A percentile compares a stretch with the other conserved stretches of the same genome.
These are phyloP conservation scores for Annulohypoxylon moriforme DNA, from an alignment of 495 filamentous ascomycete species.

Conservation along the genomic window DNA sequence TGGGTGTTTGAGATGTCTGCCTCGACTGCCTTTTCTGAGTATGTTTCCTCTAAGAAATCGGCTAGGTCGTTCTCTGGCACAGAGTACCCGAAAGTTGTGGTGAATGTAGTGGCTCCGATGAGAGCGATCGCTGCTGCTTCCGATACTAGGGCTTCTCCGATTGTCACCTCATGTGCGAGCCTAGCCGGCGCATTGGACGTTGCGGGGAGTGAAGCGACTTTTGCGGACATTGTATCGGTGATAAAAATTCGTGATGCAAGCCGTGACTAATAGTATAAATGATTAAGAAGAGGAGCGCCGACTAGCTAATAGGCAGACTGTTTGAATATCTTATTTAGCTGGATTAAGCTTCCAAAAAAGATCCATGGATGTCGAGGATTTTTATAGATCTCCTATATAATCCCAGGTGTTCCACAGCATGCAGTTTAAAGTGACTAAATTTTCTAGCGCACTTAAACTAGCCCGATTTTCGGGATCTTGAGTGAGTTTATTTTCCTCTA, in stretches of 20 bases:
- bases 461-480: slow-evolving; percentile 8
- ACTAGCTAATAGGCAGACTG: neutral
- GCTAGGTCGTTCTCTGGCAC: slow-evolving; percentile 49
- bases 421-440: neutral
- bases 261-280: neutral
- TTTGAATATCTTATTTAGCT: neutral
- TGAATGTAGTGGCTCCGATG: slow-evolving; percentile 52
- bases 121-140: slow-evolving; percentile 50
- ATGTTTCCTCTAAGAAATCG: slow-evolving; percentile 47
- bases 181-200: slow-evolving; percentile 3
- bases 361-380: neutral
- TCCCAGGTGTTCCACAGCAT: too few species aligned
- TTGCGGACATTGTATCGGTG: slow-evolving; percentile 26
- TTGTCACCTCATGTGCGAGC: slow-evolving; percentile 27
- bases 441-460: neutral
- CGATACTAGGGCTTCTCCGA: slow-evolving; percentile 45
- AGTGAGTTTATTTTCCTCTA: neutral
- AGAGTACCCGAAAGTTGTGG: slow-evolving; percentile 51
- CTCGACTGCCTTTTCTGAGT: slow-evolving; percentile 41
- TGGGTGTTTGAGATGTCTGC: slow-evolving; percentile 43
- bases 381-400: neutral
- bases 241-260: neutral
- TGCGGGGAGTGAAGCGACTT: slow-evolving; percentile 18
- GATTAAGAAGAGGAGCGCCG: neutral
- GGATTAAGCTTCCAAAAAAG: neutral